Conservation (phyloP, 768 basidiomycete species). For the Saitozyma sp. region DNA sequence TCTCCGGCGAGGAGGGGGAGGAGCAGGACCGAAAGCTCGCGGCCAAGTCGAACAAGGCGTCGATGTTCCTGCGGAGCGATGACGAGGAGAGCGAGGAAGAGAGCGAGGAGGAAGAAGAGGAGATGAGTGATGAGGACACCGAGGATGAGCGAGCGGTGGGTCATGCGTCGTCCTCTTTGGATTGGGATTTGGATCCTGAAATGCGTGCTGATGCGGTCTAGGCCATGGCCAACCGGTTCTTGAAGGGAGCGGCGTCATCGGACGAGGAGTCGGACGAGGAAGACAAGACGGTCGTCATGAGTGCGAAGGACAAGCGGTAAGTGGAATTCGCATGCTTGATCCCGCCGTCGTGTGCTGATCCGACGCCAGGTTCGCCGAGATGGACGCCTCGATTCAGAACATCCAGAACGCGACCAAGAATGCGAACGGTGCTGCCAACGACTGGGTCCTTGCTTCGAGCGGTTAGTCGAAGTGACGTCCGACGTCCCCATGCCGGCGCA, state of each 20-base stretch:
- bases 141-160: slow-evolving; percentile 31
- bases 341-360: slow-evolving; percentile 3
- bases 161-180: slow-evolving; percentile 2
- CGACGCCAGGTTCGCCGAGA: slow-evolving; percentile 67
- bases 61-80: slow-evolving; percentile 49
- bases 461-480: slow-evolving; percentile 60
- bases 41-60: slow-evolving; percentile 11
- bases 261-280: slow-evolving; percentile 65
- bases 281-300: slow-evolving; percentile 68
- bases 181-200: not conserved
- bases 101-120: slow-evolving; percentile 54
- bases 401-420: slow-evolving; percentile 93
- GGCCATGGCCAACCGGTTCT: slow-evolving; percentile 27
- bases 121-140: slow-evolving; percentile 34
- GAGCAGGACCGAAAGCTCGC: slow-evolving; percentile 35
- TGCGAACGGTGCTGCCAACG: slow-evolving; percentile 61
- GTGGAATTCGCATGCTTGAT: slow-evolving; percentile 1
- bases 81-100: slow-evolving; percentile 62
- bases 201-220: not conserved
- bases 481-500: not conserved
- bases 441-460: slow-evolving; percentile 88
- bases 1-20: slow-evolving; percentile 43
- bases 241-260: slow-evolving; percentile 45
- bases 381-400: slow-evolving; percentile 83
- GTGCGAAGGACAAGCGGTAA: slow-evolving; percentile 80